phyloP scores from a whole-genome alignment of 495 filamentous ascomycete species.

The Aspergillus sclerotiicarbonarius region DNA sequence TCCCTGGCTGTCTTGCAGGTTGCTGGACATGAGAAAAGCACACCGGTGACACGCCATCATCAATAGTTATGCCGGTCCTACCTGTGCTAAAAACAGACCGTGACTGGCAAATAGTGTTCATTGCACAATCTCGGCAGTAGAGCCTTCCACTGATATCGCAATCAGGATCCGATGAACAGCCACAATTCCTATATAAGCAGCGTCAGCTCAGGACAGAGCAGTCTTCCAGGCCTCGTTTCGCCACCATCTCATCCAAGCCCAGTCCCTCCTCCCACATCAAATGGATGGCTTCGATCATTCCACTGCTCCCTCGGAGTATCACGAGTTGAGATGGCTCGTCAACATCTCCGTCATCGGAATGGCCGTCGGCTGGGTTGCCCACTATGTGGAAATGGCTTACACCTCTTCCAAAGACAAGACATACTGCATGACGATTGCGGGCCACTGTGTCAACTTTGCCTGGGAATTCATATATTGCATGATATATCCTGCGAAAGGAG shows the following conservation, averaged over 20 bases:
- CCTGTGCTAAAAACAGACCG: neutral
- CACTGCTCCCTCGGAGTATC: constrained; percentile 11
- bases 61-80: neutral
- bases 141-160: neutral
- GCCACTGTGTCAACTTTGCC: constrained; percentile 21
- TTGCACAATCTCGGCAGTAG: neutral
- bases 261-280: neutral
- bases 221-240: neutral
- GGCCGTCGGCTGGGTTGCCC: constrained; percentile 17
- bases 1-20: constrained; percentile 3
- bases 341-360: constrained; percentile 16
- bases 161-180: neutral
- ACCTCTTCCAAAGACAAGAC: constrained; percentile 19
- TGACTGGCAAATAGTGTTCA: too few relatives aligned
- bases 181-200: neutral
- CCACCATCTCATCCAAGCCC: neutral
- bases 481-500: constrained; percentile 13
- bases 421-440: constrained; percentile 22
- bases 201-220: neutral
- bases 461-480: constrained; percentile 24
- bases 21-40: neutral
- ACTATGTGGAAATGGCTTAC: constrained; percentile 19
- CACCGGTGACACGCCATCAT: neutral
- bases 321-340: constrained; percentile 7
- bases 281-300: constrained; percentile 19